Conservation (phyloP, 495 filamentous ascomycete species). For the Astrothelium subdiscretum region DNA sequence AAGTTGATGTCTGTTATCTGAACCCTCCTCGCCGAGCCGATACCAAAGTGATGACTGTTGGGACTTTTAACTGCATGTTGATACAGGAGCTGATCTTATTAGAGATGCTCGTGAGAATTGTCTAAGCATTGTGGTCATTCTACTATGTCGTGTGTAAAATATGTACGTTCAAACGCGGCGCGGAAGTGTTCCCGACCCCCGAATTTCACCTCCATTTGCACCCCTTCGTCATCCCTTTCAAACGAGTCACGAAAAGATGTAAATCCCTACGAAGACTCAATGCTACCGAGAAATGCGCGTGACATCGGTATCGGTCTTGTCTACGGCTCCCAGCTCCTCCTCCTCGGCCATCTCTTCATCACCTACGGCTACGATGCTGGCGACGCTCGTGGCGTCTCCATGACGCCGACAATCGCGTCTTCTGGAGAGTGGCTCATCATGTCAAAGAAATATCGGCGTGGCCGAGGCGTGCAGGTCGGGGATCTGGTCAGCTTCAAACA, state of each 20-base stretch:
- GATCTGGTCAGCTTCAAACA: conserved; percentile 72
- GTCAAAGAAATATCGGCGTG: conserved; percentile 51
- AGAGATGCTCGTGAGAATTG: too few species aligned
- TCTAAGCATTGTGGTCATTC: too few species aligned
- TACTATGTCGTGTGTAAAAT: too few species aligned
- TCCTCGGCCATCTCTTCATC: conserved; percentile 15
- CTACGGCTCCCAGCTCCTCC: background rate
- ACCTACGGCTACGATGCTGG: conserved; percentile 18
- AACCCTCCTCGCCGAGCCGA: too few species aligned
- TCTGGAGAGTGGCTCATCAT: conserved; percentile 25
- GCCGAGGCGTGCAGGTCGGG: conserved; percentile 60
- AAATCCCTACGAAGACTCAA: background rate
- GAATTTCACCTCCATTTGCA: too few species aligned
- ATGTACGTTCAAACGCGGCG: too few species aligned
- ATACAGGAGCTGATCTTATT: too few species aligned
- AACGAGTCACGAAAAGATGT: background rate
- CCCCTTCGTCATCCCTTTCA: background rate
- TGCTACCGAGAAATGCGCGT: background rate
- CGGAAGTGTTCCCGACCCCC: too few species aligned
- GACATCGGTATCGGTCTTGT: background rate
- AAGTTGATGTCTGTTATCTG: too few species aligned
- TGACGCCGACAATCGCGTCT: conserved; percentile 24
- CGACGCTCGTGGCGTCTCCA: conserved; percentile 17
- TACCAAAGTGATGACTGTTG: too few species aligned
- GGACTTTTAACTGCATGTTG: too few species aligned